A percentile compares a stretch with the other conserved stretches of the same genome.
Evolutionary conservation across 768 basidiomycete genomes (phyloP).

Genomic region (Mycena pura): DNA sequence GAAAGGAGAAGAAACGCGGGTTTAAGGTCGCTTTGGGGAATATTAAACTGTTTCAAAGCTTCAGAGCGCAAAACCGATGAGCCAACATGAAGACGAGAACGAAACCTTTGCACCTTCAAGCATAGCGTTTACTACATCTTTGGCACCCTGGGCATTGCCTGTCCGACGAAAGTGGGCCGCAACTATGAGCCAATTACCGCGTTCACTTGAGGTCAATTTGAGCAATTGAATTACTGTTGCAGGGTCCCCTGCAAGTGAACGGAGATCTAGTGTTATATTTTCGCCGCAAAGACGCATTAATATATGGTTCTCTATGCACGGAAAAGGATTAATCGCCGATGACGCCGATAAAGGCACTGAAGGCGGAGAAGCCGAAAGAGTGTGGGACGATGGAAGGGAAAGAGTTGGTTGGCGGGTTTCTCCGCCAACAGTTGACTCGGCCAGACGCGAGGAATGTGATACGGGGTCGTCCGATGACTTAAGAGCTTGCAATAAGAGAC

Average conservation of each 20-base stretch:
- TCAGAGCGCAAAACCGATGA: background rate
- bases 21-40: conserved; percentile 47
- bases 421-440: background rate
- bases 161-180: conserved; percentile 58
- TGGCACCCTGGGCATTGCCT: conserved; percentile 53
- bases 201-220: conserved; percentile 50
- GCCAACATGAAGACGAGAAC: conserved; percentile 6
- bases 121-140: conserved; percentile 51
- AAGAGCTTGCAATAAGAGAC: conserved; percentile 17
- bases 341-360: conserved; percentile 8
- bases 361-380: conserved; percentile 1
- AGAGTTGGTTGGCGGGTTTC: background rate
- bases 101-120: conserved; percentile 47
- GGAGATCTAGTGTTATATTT: conserved; percentile 49
- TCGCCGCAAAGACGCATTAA: conserved; percentile 47
- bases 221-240: conserved; percentile 53
- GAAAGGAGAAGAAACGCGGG: conserved; percentile 61
- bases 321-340: conserved; percentile 17
- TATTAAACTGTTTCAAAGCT: conserved; percentile 50
- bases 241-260: conserved; percentile 51
- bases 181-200: conserved; percentile 63
- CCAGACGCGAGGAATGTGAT: conserved; percentile 7
- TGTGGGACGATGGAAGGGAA: background rate
- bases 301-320: conserved; percentile 36
- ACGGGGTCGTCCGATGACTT: conserved; percentile 16